phyloP scores from a whole-genome alignment of 1,284 basidiomycete genomes.

The Puccinia polysora region DNA sequence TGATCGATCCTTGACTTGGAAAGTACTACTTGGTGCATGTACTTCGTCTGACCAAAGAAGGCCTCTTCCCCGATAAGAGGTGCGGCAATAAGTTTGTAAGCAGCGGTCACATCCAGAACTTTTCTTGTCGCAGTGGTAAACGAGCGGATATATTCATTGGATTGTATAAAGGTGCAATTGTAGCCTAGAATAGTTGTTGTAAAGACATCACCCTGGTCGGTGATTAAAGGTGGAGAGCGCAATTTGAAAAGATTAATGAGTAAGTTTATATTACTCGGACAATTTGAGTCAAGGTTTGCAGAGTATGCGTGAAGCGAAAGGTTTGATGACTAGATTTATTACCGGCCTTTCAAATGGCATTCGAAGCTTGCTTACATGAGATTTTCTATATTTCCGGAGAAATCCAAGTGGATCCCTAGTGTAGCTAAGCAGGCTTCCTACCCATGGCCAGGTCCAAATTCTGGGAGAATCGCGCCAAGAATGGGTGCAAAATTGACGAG shows the following conservation, averaged over 20 bases:
- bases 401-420: conserved; percentile 38
- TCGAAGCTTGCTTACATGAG: conserved; percentile 16
- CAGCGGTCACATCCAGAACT: conserved; percentile 35
- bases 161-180: conserved; percentile 41
- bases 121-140: conserved; percentile 40
- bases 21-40: conserved; percentile 35
- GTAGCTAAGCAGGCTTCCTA: conserved; percentile 36
- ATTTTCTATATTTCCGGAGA: conserved; percentile 18
- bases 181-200: conserved; percentile 42
- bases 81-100: conserved; percentile 41
- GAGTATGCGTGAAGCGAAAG: neutral
- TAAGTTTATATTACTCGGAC: neutral
- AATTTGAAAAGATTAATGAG: neutral
- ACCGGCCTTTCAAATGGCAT: neutral
- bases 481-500: neutral
- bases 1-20: conserved; percentile 18
- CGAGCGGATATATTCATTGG: conserved; percentile 25
- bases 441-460: conserved; percentile 37
- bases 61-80: conserved; percentile 36
- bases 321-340: neutral
- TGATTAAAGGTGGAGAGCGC: too few relatives aligned
- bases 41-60: conserved; percentile 40
- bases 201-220: conserved; percentile 34
- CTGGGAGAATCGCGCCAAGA: conserved; percentile 11
- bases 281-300: neutral